Conservation (phyloP, 2,329 filamentous ascomycete species). For the Pyrenophora graminea region DNA sequence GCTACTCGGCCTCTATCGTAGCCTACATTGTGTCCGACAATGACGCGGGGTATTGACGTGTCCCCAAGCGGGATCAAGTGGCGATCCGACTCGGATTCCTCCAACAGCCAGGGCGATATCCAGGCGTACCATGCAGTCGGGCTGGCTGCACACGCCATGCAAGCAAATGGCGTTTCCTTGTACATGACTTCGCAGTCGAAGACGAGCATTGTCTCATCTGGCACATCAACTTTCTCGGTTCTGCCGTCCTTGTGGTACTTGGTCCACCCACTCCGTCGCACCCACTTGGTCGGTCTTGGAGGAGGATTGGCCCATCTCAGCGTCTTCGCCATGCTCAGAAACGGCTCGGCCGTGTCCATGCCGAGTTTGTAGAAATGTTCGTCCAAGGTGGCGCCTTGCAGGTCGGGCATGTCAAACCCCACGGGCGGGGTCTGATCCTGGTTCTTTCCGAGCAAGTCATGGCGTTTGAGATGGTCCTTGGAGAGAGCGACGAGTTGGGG, state of each 20-base stretch:
- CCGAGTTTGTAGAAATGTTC: conserved; percentile 93
- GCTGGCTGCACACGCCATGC: conserved; percentile 94
- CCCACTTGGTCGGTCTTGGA: conserved; percentile 72
- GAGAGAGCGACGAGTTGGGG: conserved; percentile 78
- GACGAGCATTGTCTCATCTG: conserved; percentile 79
- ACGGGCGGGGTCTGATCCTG: conserved; percentile 75
- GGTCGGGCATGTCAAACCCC: conserved; percentile 78
- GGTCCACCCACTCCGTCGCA: conserved; percentile 84
- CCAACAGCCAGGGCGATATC: conserved; percentile 93
- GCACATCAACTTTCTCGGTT: conserved; percentile 73
- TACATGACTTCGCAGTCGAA: conserved; percentile 98
- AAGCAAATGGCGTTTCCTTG: conserved; percentile 87
- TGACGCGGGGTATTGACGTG: conserved; percentile 69
- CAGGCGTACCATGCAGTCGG: conserved; percentile 94
- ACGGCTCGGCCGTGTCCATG: conserved; percentile 84
- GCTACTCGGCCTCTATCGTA: conserved; percentile 87
- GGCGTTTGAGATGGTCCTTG: conserved; percentile 77
- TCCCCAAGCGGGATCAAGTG: conserved; percentile 90
- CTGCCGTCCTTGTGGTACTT: conserved; percentile 80
- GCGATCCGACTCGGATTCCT: conserved; percentile 73
- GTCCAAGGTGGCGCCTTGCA: conserved; percentile 82
- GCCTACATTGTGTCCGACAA: conserved; percentile 94
- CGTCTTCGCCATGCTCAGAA: conserved; percentile 71
- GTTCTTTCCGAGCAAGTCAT: conserved; percentile 89
- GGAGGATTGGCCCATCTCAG: conserved; percentile 68